A percentile compares a stretch with the other conserved stretches of the same genome.
phyloP scores from a whole-genome alignment of 2,329 filamentous ascomycete species.

The Aspergillus aculeatus region DNA sequence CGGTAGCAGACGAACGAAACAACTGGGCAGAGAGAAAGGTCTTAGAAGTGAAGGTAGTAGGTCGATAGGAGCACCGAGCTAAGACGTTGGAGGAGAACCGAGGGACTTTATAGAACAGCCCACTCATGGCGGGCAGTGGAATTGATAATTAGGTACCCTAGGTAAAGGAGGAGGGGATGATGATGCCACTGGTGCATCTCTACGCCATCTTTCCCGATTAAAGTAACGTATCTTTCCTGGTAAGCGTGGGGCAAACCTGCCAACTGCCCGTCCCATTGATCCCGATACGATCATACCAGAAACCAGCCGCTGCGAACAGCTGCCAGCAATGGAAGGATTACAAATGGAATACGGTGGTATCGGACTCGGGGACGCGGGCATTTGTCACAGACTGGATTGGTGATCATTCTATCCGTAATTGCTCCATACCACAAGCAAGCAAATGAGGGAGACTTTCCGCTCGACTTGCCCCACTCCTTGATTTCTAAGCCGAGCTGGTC shows the following conservation, averaged over 20 bases:
- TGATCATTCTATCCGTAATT: no score
- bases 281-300: background rate
- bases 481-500: background rate
- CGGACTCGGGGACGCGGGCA: background rate
- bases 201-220: no score
- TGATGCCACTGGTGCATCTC: no score
- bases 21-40: background rate
- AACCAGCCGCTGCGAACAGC: background rate
- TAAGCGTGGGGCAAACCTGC: no score
- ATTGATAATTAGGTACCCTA: no score
- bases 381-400: background rate
- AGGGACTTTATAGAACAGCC: constrained; percentile 3
- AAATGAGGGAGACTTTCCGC: background rate
- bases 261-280: background rate
- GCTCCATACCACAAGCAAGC: no score
- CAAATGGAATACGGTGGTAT: background rate
- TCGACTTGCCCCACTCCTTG: background rate
- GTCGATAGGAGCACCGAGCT: background rate
- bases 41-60: background rate
- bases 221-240: no score
- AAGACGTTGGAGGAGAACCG: background rate
- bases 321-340: background rate
- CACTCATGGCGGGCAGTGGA: constrained; percentile 1
- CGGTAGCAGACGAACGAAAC: constrained; percentile 1
- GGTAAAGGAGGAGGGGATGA: background rate